Percentiles rank a stretch among this genome's conserved stretches.
These are phyloP conservation scores for Agrostemma githago DNA, from an alignment of 148 eudicot species.

Conservation along the genomic window DNA sequence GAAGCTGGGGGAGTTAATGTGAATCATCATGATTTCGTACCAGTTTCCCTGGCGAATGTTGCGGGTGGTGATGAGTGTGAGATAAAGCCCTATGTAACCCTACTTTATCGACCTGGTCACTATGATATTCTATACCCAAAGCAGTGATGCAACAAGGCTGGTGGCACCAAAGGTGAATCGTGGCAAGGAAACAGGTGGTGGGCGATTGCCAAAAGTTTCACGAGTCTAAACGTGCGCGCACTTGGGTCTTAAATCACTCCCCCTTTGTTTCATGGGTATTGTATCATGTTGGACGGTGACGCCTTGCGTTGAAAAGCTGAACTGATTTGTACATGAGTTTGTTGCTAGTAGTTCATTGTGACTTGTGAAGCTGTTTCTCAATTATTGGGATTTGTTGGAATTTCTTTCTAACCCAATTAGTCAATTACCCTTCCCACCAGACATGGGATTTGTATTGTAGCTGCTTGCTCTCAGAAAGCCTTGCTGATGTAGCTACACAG, in stretches of 20 bases:
- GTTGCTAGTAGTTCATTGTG: conserved; percentile 1
- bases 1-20: conserved; percentile 61
- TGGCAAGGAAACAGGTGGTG: conserved; percentile 14
- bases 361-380: background rate
- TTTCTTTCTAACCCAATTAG: background rate
- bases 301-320: conserved; percentile 12
- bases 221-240: background rate
- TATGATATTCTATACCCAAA: conserved; percentile 87
- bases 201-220: background rate
- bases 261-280: background rate
- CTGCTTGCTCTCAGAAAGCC: too few species aligned
- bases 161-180: conserved; percentile 4
- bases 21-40: conserved; percentile 91
- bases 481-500: too few species aligned
- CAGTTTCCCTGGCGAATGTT: conserved; percentile 28
- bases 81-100: conserved; percentile 53
- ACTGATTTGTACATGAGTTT: conserved; percentile 10
- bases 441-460: background rate
- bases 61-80: conserved; percentile 27
- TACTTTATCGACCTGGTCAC: conserved; percentile 96
- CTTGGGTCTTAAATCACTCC: conserved; percentile 13
- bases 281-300: conserved; percentile 16
- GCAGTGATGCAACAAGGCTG: conserved; percentile 19
- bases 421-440: background rate
- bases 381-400: background rate